Base-by-base conservation (phyloP, 768 basidiomycete genomes). In the Ramaria sp. region DNA sequence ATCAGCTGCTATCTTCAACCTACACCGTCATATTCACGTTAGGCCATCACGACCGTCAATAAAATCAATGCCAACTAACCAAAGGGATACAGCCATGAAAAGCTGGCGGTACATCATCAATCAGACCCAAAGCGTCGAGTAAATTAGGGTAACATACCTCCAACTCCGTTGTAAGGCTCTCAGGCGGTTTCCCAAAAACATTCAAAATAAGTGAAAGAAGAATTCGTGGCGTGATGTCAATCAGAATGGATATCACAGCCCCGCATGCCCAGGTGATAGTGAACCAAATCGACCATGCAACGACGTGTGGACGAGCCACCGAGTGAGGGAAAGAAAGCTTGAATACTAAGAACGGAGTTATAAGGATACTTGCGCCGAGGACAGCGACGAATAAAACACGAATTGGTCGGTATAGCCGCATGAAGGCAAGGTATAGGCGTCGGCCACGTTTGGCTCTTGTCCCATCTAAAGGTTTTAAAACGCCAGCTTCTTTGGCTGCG, bases 271-370 rank as follows among this genome's bases (percentile, higher is more conserved):
- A 88, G 38, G 75, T 73, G 31, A 86, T 76, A 7, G 85, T 72
- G 34, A 86, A 63, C 86, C 86, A 88, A 41, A 88, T 69, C 6
- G 83, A 86, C 73, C 76, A 80, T 4, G 78, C 75, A 59, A 78
- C 75, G 13, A 86, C 82, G 60, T 88, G 82, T 24, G 72, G 66
- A 51, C 74, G 74, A 12, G 73, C 77, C 17, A 70, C 60, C 57
- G 67, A 80, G 39, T 68, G 68, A 54, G 70, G 72, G 65, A 86
- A 89, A 52, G 76, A 78, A 51, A 86, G 64, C 58, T 84, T 71
- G 59, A 87, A 79, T 56, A 90, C 80, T 59, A 89, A 70, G 46
- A 85, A 73, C 0, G 88, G 88, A 0, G 83, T 78, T 59, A 88
- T 79, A 54, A 86, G 72, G 61, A 90, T 73, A 33, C 77, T 80